Percentiles rank a stretch among this genome's conserved stretches.
These are phyloP conservation scores for Xylaria intraflava DNA, from an alignment of 495 filamentous ascomycete species.

Conservation along the genomic window DNA sequence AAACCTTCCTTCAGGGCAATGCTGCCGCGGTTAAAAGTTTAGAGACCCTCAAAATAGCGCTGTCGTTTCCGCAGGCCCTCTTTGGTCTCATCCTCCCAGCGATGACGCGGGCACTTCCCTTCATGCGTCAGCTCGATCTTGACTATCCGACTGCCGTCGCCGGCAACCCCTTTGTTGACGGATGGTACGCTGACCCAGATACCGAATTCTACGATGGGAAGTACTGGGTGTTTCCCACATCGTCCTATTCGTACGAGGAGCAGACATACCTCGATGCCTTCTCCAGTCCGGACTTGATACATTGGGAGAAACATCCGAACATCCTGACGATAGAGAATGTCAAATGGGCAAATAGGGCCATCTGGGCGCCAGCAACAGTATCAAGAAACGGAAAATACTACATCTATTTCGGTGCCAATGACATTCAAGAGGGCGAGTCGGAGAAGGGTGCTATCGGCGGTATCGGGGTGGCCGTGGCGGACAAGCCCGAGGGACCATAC, in stretches of 20 bases:
- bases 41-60: background rate
- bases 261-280: conserved; percentile 46
- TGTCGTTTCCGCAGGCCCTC: background rate
- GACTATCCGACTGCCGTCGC: conserved; percentile 21
- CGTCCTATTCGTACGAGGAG: conserved; percentile 39
- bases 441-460: conserved; percentile 22
- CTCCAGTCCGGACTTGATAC: conserved; percentile 34
- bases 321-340: conserved; percentile 35
- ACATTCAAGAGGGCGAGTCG: conserved; percentile 23
- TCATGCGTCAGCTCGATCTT: background rate
- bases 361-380: conserved; percentile 47
- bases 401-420: conserved; percentile 44
- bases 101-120: background rate
- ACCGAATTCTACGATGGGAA: conserved; percentile 44
- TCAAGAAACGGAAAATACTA: conserved; percentile 44
- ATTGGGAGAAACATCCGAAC: conserved; percentile 37
- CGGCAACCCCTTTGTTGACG: conserved; percentile 37
- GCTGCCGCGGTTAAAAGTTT: background rate
- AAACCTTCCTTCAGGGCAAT: background rate
- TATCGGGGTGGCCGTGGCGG: conserved; percentile 41
- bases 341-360: conserved; percentile 39
- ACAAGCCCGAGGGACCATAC: conserved; percentile 43
- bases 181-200: conserved; percentile 49
- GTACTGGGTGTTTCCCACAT: conserved; percentile 47
- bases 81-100: background rate